These are phyloP conservation scores for Polytrichum commune DNA, from an alignment of 225 moss, liverwort and hornwort genomes.

Conservation along the genomic window DNA sequence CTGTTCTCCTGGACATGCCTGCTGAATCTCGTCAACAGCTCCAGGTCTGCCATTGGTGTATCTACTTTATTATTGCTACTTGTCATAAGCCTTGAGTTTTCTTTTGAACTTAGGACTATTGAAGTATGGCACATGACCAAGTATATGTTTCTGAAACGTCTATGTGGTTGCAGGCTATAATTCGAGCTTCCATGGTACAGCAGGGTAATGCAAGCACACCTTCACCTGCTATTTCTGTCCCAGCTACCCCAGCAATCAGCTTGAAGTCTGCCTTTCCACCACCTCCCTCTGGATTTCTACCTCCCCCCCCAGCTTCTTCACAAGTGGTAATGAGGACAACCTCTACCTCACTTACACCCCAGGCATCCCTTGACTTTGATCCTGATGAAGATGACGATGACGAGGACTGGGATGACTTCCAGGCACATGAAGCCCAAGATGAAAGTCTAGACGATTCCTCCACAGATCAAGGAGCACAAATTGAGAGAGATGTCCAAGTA, in stretches of 20 bases:
- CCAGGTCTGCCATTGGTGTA: conserved; percentile 41
- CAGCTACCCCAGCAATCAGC: conserved; percentile 32
- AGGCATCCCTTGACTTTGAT: conserved; percentile 50
- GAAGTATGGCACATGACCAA: too few relatives aligned
- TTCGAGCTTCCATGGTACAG: conserved; percentile 90
- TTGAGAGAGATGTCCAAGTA: conserved; percentile 17
- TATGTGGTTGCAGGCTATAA: conserved; percentile 51
- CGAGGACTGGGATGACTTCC: conserved; percentile 74
- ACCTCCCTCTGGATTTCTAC: conserved; percentile 54
- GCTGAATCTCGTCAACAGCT: conserved; percentile 88
- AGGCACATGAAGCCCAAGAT: conserved; percentile 58
- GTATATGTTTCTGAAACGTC: too few relatives aligned
- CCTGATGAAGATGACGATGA: conserved; percentile 70
- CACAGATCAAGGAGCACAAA: conserved; percentile 17
- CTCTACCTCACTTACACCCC: conserved; percentile 36
- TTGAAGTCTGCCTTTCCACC: conserved; percentile 43
- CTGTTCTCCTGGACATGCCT: conserved; percentile 82
- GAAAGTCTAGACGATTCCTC: conserved; percentile 16
- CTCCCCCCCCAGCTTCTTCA: conserved; percentile 58
- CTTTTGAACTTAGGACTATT: too few relatives aligned
- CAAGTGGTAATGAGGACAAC: conserved; percentile 46
- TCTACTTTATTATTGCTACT: neutral
- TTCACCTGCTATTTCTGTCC: conserved; percentile 28
- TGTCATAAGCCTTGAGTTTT: too few relatives aligned
- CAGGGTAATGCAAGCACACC: conserved; percentile 40